phyloP scores from a whole-genome alignment of 2,329 filamentous ascomycete genomes.

The Fusarium algeriense region DNA sequence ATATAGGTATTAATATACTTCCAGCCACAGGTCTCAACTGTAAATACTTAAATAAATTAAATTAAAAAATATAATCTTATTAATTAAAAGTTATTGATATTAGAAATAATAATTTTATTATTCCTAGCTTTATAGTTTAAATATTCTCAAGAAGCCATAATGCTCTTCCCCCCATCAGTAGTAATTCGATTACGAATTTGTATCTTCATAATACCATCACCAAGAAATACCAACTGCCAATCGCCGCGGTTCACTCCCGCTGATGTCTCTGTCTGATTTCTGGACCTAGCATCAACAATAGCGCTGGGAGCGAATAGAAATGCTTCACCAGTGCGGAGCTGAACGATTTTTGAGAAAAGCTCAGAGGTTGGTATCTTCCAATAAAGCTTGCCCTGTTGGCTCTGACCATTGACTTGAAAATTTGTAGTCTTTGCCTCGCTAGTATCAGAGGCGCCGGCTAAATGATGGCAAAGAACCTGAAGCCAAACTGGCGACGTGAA shows the following conservation, averaged over 20 bases:
- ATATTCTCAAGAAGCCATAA: neutral
- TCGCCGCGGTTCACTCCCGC: neutral
- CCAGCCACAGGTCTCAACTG: too few species aligned
- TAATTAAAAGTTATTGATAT: too few species aligned
- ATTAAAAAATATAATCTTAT: too few species aligned
- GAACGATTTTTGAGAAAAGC: neutral
- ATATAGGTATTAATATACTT: too few species aligned
- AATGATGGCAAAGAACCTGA: neutral
- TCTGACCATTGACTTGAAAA: neutral
- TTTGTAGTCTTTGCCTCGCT: neutral
- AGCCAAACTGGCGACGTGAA: constrained; percentile 1
- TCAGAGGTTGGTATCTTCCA: neutral
- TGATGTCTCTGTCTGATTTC: fast-evolving
- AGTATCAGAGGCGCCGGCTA: neutral
- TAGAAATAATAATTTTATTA: too few species aligned
- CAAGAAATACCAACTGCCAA: neutral
- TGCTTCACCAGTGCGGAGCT: neutral
- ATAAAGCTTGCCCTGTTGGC: neutral
- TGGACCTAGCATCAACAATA: neutral
- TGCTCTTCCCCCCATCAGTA: neutral
- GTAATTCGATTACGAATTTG: neutral
- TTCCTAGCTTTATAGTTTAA: too few species aligned
- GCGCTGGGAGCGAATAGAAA: neutral
- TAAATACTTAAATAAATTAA: too few species aligned
- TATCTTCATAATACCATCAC: neutral